These are phyloP conservation scores for Chytriomyces sp. DNA, from an alignment of 192 early-diverging fungal species.

Conservation along the genomic window DNA sequence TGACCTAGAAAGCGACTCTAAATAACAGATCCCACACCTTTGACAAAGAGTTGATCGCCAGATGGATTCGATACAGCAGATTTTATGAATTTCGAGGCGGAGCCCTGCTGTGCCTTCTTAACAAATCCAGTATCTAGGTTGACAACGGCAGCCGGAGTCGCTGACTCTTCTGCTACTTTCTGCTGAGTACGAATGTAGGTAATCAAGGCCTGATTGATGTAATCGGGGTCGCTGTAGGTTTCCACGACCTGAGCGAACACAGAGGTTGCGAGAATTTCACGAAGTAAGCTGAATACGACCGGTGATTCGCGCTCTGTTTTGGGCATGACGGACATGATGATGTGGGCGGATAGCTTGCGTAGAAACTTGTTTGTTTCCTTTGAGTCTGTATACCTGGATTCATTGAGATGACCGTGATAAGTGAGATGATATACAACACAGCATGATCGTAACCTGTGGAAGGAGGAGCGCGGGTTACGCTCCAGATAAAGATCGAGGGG, in stretches of 20 bases:
- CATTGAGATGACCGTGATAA: slow-evolving; percentile 1
- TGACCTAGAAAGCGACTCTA: not conserved
- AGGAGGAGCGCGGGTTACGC: slow-evolving; percentile 31
- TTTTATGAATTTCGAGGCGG: no score
- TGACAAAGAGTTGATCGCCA: slow-evolving; percentile 32
- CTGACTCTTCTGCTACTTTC: slow-evolving; percentile 4
- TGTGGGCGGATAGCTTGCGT: slow-evolving; percentile 34
- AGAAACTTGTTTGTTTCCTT: slow-evolving; percentile 30
- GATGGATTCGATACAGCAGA: slow-evolving; percentile 10
- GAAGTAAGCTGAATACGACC: slow-evolving; percentile 41
- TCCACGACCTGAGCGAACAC: slow-evolving; percentile 47
- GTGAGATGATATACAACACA: not conserved
- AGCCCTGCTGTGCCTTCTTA: not conserved
- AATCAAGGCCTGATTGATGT: slow-evolving; percentile 43
- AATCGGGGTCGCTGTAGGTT: slow-evolving; percentile 39
- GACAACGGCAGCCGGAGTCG: not conserved
- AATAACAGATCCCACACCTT: slow-evolving; percentile 22
- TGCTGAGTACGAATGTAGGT: slow-evolving; percentile 20
- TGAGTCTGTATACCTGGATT: slow-evolving; percentile 1
- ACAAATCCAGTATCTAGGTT: not conserved
- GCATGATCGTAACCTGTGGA: slow-evolving; percentile 13
- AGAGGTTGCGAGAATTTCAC: slow-evolving; percentile 52
- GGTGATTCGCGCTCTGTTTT: slow-evolving; percentile 37
- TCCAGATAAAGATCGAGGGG: slow-evolving; percentile 37
- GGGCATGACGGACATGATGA: slow-evolving; percentile 37